Base-by-base conservation (phyloP, 1,284 basidiomycete species). In the Apiotrichum mycotoxinovorans region DNA sequence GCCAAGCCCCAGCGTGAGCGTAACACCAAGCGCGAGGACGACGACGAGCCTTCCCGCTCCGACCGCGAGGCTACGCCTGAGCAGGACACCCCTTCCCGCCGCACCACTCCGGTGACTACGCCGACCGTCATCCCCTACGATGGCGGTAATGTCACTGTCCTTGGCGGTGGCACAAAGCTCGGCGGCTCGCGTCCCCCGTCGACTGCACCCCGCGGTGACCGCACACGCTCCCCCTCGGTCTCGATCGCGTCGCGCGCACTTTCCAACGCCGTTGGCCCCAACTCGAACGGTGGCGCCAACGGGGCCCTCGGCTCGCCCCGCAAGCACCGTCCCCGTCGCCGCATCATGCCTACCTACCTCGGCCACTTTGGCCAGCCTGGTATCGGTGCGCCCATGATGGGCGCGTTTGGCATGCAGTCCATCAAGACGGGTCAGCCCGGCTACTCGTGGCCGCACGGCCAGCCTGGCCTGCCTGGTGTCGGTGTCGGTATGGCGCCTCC, bases 131-230 rank as follows among this genome's bases (percentile, higher is more conserved):
- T 75, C 12, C 75, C 75, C 0, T 79, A 79, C 57, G 77, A 79
- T 54, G 75, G 75, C 44, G 77, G 76, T 18, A 79, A 79, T 56
- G 77, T 79, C 27, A 77, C 74, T 14, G 76, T 77, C 35, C 66
- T 79, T 17, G 77, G 77, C 18, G 77, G 77, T 22, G 77, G 77
- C 34, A 75, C 77, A 54, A 76, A 76, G 60, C 70, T 78, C 14
- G 77, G 76, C 44, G 74, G 73, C 18, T 71, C 71, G 17, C 66
- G 73, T 44, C 63, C 72, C 17, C 60, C 64, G 33, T 66, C 65
- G 3, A 69, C 67, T 10, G 34, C 40, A 14, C 40, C 46, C 9
- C 54, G 50, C 42, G 44, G 58, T 26, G 70, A 72, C 51, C 66
- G 74, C 54, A 68, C 68, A 15, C 66, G 74, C 26, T 73, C 71